phyloP scores from a whole-genome alignment of 208 protist species.

The Leishmania aethiopica region DNA sequence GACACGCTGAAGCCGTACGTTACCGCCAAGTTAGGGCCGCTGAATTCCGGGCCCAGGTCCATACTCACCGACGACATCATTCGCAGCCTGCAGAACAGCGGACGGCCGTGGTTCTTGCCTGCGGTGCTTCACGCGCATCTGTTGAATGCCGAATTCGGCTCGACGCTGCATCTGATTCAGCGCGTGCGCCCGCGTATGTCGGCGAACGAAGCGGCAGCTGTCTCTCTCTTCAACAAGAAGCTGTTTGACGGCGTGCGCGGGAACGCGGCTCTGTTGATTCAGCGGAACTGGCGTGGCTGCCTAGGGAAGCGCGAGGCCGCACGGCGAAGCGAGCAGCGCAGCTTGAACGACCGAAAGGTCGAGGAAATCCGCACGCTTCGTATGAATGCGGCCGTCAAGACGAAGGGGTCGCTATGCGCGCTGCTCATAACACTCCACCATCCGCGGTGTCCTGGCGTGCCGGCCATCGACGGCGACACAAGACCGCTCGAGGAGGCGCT shows the following conservation, averaged over 20 bases:
- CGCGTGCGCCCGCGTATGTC: conserved; percentile 57
- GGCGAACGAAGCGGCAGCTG: conserved; percentile 70
- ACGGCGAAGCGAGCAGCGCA: conserved; percentile 35
- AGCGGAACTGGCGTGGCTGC: conserved; percentile 77
- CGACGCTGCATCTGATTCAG: conserved; percentile 77
- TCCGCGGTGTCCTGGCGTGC: conserved; percentile 45
- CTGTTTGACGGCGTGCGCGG: conserved; percentile 64
- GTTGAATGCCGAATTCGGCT: conserved; percentile 82
- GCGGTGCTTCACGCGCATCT: conserved; percentile 77
- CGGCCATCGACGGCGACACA: conserved; percentile 43
- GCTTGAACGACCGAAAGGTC: conserved; percentile 66
- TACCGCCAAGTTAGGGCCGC: conserved; percentile 62
- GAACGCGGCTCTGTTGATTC: conserved; percentile 75
- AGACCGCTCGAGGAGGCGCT: conserved; percentile 56
- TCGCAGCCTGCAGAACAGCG: conserved; percentile 59
- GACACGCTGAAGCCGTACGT: conserved; percentile 78
- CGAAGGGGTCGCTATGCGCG: conserved; percentile 63
- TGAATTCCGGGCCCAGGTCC: conserved; percentile 40
- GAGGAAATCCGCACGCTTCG: conserved; percentile 80
- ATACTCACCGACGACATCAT: conserved; percentile 75
- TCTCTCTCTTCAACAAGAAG: conserved; percentile 69
- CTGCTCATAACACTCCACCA: conserved; percentile 78
- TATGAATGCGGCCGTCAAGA: conserved; percentile 65
- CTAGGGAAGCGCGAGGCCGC: conserved; percentile 47
- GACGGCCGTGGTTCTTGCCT: conserved; percentile 75